Percentiles rank a stretch among this genome's conserved stretches.
phyloP scores from a whole-genome alignment of 2,329 filamentous ascomycete species.

The Aspergillus sp. region DNA sequence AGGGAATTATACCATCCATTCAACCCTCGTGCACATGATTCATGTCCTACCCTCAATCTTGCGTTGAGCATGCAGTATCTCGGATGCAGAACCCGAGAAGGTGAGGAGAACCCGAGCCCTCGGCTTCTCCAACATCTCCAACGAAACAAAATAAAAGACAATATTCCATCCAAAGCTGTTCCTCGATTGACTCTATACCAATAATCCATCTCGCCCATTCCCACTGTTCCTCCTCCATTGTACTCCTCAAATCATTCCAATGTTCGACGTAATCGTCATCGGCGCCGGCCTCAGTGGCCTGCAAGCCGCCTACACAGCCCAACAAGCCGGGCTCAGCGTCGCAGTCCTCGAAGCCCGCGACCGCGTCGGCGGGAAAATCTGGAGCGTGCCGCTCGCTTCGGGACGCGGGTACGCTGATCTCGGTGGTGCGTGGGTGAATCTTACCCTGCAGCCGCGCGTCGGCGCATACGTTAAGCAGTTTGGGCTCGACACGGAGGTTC shows the following conservation, averaged over 20 bases:
- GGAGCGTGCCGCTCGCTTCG: constrained; percentile 20
- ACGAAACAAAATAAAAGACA: neutral
- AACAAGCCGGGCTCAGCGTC: constrained; percentile 38
- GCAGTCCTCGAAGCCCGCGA: constrained; percentile 49
- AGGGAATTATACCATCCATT: too few species aligned
- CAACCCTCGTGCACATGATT: too few species aligned
- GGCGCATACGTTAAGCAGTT: constrained; percentile 38
- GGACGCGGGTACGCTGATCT: constrained; percentile 48
- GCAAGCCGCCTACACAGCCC: constrained; percentile 37
- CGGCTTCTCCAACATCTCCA: neutral
- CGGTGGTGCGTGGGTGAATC: constrained; percentile 65
- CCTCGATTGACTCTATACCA: too few species aligned
- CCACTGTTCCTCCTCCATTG: neutral
- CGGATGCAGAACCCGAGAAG: neutral
- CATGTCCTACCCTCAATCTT: too few species aligned
- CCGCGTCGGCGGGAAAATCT: constrained; percentile 50
- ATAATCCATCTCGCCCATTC: too few species aligned
- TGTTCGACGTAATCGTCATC: constrained; percentile 39
- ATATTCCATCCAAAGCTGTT: too few species aligned
- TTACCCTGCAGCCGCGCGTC: constrained; percentile 56
- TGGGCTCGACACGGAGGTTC: constrained; percentile 51
- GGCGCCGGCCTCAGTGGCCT: constrained; percentile 48
- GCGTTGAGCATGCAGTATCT: neutral
- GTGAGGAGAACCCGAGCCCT: neutral
- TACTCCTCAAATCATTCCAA: neutral